Base-by-base conservation (phyloP, 805 yeast genomes). In the Pichia gijzeniarum region DNA sequence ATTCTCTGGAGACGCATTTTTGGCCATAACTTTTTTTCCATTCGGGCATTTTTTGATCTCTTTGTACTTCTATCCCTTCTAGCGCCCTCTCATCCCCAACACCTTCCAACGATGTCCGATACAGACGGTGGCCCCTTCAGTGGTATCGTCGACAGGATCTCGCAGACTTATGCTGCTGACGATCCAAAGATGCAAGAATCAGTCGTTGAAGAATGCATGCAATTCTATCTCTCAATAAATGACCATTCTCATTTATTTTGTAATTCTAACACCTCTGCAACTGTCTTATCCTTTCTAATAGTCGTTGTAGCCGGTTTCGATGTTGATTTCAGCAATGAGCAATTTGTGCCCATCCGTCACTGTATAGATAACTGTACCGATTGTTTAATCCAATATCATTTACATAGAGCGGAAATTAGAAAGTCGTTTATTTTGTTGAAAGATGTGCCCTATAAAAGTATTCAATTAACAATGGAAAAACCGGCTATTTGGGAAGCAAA, bases 371-470 rank as follows among this genome's bases (percentile, higher is more conserved):
- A 57, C 3, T 85, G 93, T 61, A 64, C 69, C 2, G 62, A 69
- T 5, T 85, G 93, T 61, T 64, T 79, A 5, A 49, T 65, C 19
- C 61, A 69, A 27, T 84, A 80, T 53, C 77, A 79, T 48, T 59
- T 66, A 35, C 79, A 80, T 3, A 70, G 80, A 53, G 71, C 78
- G 13, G 62, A 63, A 19, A 61, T 82, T 45, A 64, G 77, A 39
- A 67, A 73, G 41, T 76, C 72, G 33, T 80, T 83, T 55, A 67
- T 77, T 2, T 57, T 70, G 5, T 66, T 70, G 25, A 67, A 86
- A 57, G 68, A 69, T 12, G 54, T 61, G 4, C 53, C 57, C 2
- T 61, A 54, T 44, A 53, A 49, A 1, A 46, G 52, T 10, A 50
- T 56, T n/a, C 49, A 52, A 4, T 38, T 47, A 3, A 57, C 62